Evolutionary conservation across 1,139 yeast species (phyloP), one percentile per base, ranked within the genome.

Genomic region (Chernovozyma aurita): DNA sequence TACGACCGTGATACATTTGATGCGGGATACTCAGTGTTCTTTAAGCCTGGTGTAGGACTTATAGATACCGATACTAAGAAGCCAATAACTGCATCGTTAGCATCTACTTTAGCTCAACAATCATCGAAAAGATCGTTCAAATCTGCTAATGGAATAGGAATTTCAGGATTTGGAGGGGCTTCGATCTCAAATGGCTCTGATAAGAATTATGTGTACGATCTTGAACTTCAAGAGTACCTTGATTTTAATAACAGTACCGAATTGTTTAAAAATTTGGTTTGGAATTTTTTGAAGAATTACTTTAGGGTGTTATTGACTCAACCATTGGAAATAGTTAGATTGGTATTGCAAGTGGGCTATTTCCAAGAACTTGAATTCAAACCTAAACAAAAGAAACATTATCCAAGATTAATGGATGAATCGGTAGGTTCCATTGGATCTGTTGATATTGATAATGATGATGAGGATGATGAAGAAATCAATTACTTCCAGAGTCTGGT

Each of bases 291-390:
- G 34, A 77, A 78, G 46, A 81, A 80, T 44, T 88, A 88, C 60
- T 61, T 77, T 40, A 80, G 77, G 44, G 77, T 81, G 34, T 56
- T 86, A 28, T 55, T 84, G 18, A 76, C 87, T 17, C 97, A 92
- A 57, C 98, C 98, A 1, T 81, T 90, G 57, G 97, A 92, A 50
- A 84, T 86, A 24, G 79, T 86, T 4, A 70, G 95, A 38, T 66
- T 87, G 43, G 69, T 88, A 28, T 59, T 88, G 39, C 98, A 92
- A 57, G 84, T 86, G 24, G 95, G 95, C 2, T 76, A 69, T 33
- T 77, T 79, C 45, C 35, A 21, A 3, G 57, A 63, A 27, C 52
- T 58, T 37, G 39, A 34, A 7, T 34, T 38, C 18, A 33, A 36
- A 5, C 18, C 35, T 3, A 34, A 31, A 9, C 37, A 44, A 30